Conservation (phyloP, 176 grass and related monocot genomes). For the Juncus effusus region DNA sequence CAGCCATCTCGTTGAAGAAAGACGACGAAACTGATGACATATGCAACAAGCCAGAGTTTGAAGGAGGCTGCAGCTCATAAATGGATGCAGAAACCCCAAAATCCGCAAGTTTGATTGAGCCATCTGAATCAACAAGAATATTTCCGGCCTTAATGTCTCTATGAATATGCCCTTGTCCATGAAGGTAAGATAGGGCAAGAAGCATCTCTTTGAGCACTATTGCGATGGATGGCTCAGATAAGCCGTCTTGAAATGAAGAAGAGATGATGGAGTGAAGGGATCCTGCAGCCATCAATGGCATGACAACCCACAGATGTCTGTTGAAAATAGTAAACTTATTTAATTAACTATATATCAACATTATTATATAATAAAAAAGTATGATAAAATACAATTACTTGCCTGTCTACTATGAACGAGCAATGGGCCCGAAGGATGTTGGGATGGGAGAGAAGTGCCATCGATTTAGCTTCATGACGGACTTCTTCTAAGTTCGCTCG, state of each 20-base stretch:
- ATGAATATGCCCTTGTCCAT: slow-evolving; percentile 82
- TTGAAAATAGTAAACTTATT: too few species aligned
- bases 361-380: too few species aligned
- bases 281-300: slow-evolving; percentile 91
- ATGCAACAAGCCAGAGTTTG: slow-evolving; percentile 14
- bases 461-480: slow-evolving; percentile 81
- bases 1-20: slow-evolving; percentile 70
- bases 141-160: slow-evolving; percentile 88
- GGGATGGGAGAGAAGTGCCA: slow-evolving; percentile 66
- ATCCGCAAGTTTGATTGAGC: slow-evolving; percentile 81
- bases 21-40: slow-evolving; percentile 24
- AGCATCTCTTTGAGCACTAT: slow-evolving; percentile 65
- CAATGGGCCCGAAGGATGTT: slow-evolving; percentile 91
- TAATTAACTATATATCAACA: too few species aligned
- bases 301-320: slow-evolving; percentile 78
- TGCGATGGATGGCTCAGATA: slow-evolving; percentile 61
- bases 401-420: slow-evolving; percentile 66
- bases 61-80: slow-evolving; percentile 47
- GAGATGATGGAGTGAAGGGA: slow-evolving; percentile 76
- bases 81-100: slow-evolving; percentile 93
- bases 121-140: slow-evolving; percentile 71
- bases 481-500: slow-evolving; percentile 77
- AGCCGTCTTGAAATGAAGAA: slow-evolving; percentile 55
- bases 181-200: slow-evolving; percentile 73
- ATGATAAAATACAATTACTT: too few species aligned